These are phyloP conservation scores for Mercurialis annua DNA, from an alignment of 345 rosid genomes.

Conservation along the genomic window DNA sequence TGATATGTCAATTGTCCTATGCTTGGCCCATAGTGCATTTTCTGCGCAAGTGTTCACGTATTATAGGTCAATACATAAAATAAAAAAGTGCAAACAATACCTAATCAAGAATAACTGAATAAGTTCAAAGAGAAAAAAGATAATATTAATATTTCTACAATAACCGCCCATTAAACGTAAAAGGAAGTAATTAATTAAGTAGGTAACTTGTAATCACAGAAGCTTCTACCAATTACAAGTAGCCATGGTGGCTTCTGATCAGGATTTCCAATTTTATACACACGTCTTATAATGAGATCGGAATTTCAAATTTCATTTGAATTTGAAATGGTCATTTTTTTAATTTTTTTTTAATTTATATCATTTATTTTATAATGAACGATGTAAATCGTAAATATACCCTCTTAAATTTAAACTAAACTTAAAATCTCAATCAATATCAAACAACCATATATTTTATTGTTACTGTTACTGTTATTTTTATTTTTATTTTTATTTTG, in stretches of 20 bases:
- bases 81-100: neutral
- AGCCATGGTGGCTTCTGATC: constrained; percentile 28
- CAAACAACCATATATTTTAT: no score
- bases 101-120: neutral
- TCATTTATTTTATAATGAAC: no score
- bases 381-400: no score
- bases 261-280: constrained; percentile 30
- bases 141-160: neutral
- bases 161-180: constrained; percentile 4
- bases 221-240: neutral
- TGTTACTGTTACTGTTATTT: no score
- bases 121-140: constrained; percentile 12
- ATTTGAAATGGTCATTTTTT: no score
- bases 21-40: neutral
- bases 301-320: neutral
- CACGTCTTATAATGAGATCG: constrained; percentile 1
- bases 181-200: constrained; percentile 11
- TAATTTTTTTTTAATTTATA: no score
- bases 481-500: no score
- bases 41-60: neutral
- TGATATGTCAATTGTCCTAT: neutral
- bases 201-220: neutral
- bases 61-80: neutral
- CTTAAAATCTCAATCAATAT: no score
- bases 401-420: no score